phyloP scores from a whole-genome alignment of 2,329 filamentous ascomycete species.

The Neonectria sp. region DNA sequence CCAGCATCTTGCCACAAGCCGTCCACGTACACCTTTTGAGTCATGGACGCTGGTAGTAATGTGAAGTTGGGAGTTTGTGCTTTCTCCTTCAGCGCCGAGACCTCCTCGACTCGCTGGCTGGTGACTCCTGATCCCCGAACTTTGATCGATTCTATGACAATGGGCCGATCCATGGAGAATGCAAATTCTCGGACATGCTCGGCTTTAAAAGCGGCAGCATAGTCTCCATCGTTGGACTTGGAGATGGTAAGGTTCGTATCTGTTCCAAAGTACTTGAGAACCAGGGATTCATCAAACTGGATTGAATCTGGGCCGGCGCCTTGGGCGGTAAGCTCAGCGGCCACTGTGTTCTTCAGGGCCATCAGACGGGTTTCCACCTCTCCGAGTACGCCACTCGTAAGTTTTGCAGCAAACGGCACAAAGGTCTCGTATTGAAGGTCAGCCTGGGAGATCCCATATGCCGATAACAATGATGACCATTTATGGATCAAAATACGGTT shows the following conservation, averaged over 20 bases:
- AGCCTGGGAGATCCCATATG: constrained; percentile 60
- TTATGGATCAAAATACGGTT: constrained; percentile 59
- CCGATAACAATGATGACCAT: constrained; percentile 58
- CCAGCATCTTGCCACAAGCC: constrained; percentile 24
- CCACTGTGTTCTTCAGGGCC: constrained; percentile 50
- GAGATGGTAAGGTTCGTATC: constrained; percentile 59
- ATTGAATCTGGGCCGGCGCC: constrained; percentile 57
- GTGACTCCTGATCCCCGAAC: constrained; percentile 40
- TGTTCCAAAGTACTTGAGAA: constrained; percentile 65
- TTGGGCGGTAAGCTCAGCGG: constrained; percentile 57
- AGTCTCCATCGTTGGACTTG: constrained; percentile 53
- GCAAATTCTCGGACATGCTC: constrained; percentile 59
- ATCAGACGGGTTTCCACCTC: constrained; percentile 43
- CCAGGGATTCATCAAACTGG: constrained; percentile 58
- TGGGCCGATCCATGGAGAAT: constrained; percentile 55
- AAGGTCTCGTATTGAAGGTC: constrained; percentile 56
- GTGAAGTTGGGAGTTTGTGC: neutral
- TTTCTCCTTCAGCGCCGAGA: neutral
- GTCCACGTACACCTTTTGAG: constrained; percentile 30
- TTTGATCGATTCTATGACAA: constrained; percentile 58
- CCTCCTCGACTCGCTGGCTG: neutral
- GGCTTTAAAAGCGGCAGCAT: constrained; percentile 53
- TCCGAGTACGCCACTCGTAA: constrained; percentile 22
- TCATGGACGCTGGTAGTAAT: neutral
- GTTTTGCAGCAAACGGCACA: constrained; percentile 50